Conservation (phyloP, 169 alveolate genomes). For the Cryptosporidium meleagridis region DNA sequence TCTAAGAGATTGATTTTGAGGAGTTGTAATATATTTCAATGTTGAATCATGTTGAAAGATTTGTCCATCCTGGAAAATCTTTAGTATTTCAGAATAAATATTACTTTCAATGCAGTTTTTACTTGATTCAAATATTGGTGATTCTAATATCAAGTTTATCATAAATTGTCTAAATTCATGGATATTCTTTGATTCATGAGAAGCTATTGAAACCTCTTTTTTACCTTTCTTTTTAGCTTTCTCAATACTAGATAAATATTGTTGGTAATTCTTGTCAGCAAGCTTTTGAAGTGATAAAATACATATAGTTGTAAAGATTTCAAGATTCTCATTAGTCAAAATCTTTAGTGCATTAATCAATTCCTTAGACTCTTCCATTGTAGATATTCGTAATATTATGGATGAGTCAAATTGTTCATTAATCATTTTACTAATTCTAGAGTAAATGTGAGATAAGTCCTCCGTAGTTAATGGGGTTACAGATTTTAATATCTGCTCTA, state of each 20-base stretch:
- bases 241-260: constrained; percentile 13
- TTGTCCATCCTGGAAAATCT: background rate
- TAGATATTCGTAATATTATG: background rate
- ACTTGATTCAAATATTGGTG: background rate
- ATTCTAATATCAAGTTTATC: background rate
- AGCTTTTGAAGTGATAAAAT: constrained; percentile 32
- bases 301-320: constrained; percentile 3
- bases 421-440: background rate
- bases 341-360: background rate
- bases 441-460: constrained; percentile 1
- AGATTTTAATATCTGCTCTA: background rate
- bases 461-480: background rate
- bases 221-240: constrained; percentile 42
- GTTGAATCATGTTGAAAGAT: background rate
- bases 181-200: constrained; percentile 61
- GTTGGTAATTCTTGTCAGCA: constrained; percentile 26
- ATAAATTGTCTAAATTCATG: constrained; percentile 34
- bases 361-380: background rate
- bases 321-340: constrained; percentile 6
- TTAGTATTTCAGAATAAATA: background rate
- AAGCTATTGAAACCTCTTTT: background rate
- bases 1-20: constrained; percentile 79
- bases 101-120: background rate
- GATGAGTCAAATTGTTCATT: background rate
- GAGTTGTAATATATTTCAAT: constrained; percentile 22